Evolutionary conservation across 179 eudicot genomes (phyloP).

Genomic region (Spergularia azorica): DNA sequence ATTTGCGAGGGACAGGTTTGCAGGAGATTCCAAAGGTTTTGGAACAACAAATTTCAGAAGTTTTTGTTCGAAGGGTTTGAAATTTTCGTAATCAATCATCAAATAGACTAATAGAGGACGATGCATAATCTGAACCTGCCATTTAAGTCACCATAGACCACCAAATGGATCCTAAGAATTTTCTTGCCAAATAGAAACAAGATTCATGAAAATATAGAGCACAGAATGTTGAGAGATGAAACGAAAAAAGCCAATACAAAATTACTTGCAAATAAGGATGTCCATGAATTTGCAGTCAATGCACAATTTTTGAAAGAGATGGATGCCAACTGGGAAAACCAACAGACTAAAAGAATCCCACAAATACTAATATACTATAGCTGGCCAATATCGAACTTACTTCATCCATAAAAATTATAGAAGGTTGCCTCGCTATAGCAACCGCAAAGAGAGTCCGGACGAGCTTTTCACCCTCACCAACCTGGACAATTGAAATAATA

Average conservation of each 20-base stretch:
- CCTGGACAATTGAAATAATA: slow-evolving; percentile 44
- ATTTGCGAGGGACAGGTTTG: no score
- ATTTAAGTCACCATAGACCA: slow-evolving; percentile 1
- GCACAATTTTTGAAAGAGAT: no score
- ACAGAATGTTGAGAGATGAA: neutral
- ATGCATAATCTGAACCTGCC: neutral
- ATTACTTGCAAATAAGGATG: neutral
- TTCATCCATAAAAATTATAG: slow-evolving; percentile 97
- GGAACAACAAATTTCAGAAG: no score
- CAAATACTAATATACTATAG: neutral
- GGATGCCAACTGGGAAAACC: neutral
- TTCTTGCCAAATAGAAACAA: neutral
- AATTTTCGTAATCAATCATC: neutral
- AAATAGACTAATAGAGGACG: neutral
- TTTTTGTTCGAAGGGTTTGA: no score
- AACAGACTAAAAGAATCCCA: neutral
- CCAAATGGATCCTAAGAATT: neutral
- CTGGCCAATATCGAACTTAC: slow-evolving; percentile 37
- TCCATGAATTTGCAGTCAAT: neutral
- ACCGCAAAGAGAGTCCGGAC: slow-evolving; percentile 90
- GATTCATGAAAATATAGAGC: neutral
- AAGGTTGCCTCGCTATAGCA: slow-evolving; percentile 91
- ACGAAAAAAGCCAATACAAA: neutral
- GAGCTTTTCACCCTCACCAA: slow-evolving; percentile 99
- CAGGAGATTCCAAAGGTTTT: no score